These are phyloP conservation scores for Karstenula rhodostoma DNA, from an alignment of 2,329 filamentous ascomycete species.

Conservation along the genomic window DNA sequence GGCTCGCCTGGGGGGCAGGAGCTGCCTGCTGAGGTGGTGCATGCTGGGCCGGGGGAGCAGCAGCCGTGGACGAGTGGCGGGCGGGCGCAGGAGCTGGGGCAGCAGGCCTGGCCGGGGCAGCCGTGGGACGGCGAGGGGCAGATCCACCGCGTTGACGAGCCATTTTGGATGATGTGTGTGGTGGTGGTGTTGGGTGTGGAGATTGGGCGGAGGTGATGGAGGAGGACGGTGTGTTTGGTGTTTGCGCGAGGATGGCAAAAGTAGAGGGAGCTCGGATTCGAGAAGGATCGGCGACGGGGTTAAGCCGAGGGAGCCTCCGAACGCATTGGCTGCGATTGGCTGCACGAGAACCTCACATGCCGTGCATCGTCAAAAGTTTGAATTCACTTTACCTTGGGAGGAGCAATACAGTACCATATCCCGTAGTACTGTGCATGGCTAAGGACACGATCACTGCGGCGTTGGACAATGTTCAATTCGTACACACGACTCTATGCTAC, in stretches of 20 bases:
- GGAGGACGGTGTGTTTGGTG: conserved; percentile 6
- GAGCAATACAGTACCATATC: too few species aligned
- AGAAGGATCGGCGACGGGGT: conserved; percentile 35
- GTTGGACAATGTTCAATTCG: background rate
- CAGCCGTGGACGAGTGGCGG: conserved; percentile 74
- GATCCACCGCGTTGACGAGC: conserved; percentile 59
- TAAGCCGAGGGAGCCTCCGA: conserved; percentile 16
- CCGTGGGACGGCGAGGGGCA: conserved; percentile 53
- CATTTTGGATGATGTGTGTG: conserved; percentile 47
- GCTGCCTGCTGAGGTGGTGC: conserved; percentile 55
- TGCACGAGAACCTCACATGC: background rate
- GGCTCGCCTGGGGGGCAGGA: conserved; percentile 53
- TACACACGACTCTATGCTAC: background rate
- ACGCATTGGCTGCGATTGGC: conserved; percentile 3
- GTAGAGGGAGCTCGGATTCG: conserved; percentile 32
- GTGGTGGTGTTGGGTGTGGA: conserved; percentile 15
- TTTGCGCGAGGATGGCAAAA: conserved; percentile 24
- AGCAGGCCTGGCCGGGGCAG: conserved; percentile 51
- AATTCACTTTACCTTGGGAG: too few species aligned
- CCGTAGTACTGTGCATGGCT: background rate
- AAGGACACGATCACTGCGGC: background rate
- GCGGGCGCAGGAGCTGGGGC: conserved; percentile 62
- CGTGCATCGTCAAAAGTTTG: too few species aligned
- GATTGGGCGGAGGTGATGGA: conserved; percentile 15
- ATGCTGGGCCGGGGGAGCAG: conserved; percentile 57